A percentile compares a stretch with the other conserved stretches of the same genome.
Conservation (phyloP, 305 asterid species). For the Ajuga reptans region DNA sequence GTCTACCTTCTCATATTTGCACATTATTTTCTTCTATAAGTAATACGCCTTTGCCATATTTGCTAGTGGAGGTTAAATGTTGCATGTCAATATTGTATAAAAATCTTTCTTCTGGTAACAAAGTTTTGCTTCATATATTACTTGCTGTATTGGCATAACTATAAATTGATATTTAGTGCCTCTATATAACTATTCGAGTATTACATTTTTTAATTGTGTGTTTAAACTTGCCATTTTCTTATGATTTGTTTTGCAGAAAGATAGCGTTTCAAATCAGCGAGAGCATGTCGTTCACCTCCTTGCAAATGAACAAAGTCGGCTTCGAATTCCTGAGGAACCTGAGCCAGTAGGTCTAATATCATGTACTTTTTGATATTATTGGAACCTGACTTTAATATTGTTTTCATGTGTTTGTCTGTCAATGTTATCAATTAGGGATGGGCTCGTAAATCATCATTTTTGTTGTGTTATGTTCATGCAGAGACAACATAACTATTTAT, state of each 20-base stretch:
- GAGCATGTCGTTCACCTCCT: slow-evolving; percentile 89
- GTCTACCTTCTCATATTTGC: neutral
- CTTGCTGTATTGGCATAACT: neutral
- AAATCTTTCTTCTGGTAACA: neutral
- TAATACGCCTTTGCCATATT: neutral
- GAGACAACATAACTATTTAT: neutral
- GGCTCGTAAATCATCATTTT: slow-evolving; percentile 8
- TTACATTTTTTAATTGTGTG: slow-evolving; percentile 3
- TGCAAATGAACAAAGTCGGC: slow-evolving; percentile 85
- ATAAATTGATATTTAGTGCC: neutral
- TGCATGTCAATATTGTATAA: neutral
- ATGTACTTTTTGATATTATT: slow-evolving; percentile 7
- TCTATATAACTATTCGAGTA: neutral
- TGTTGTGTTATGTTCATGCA: slow-evolving; percentile 1
- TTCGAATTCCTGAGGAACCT: slow-evolving; percentile 66
- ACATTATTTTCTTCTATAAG: neutral
- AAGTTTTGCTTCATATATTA: neutral
- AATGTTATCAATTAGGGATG: slow-evolving; percentile 1
- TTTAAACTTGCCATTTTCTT: neutral
- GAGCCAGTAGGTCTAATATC: slow-evolving; percentile 60
- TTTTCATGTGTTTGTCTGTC: slow-evolving; percentile 9
- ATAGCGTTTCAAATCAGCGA: slow-evolving; percentile 83
- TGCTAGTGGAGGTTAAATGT: neutral
- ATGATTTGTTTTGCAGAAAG: slow-evolving; percentile 54
- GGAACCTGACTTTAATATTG: slow-evolving; percentile 7